phyloP scores from a whole-genome alignment of 345 rosid species.

The Sonneratia caseolaris region DNA sequence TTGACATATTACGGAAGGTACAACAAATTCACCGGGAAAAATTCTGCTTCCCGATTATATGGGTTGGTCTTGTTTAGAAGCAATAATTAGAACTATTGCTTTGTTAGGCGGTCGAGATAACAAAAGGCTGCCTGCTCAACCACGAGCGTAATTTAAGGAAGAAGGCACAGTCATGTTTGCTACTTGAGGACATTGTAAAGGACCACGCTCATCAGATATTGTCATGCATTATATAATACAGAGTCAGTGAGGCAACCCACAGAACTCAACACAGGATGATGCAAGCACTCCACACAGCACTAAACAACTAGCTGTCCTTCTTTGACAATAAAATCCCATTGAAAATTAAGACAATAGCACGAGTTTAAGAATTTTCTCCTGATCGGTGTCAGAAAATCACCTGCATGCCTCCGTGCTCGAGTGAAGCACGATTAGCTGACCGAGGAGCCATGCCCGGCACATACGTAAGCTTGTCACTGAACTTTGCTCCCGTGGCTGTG shows the following conservation, averaged over 20 bases:
- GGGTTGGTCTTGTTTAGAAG: too few species aligned
- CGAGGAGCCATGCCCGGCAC: constrained; percentile 54
- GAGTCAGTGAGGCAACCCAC: background rate
- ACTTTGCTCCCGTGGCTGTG: constrained; percentile 50
- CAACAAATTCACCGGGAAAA: too few species aligned
- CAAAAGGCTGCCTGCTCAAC: background rate
- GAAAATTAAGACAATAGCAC: background rate
- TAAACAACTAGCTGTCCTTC: background rate
- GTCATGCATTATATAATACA: too few species aligned
- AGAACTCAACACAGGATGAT: background rate
- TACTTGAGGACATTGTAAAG: too few species aligned
- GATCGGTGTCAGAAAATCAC: constrained; percentile 8
- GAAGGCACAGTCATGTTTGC: too few species aligned
- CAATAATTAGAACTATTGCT: too few species aligned
- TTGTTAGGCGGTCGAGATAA: background rate
- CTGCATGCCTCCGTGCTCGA: constrained; percentile 95
- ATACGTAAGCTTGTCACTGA: constrained; percentile 59
- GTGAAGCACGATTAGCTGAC: constrained; percentile 49
- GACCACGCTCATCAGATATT: too few species aligned
- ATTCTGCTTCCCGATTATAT: too few species aligned
- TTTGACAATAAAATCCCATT: background rate
- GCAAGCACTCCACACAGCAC: background rate
- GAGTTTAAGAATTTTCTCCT: too few species aligned
- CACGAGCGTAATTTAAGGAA: background rate
- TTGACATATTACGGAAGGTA: too few species aligned